Conservation (phyloP, 2,329 filamentous ascomycete genomes). For the Blastomyces parvus region DNA sequence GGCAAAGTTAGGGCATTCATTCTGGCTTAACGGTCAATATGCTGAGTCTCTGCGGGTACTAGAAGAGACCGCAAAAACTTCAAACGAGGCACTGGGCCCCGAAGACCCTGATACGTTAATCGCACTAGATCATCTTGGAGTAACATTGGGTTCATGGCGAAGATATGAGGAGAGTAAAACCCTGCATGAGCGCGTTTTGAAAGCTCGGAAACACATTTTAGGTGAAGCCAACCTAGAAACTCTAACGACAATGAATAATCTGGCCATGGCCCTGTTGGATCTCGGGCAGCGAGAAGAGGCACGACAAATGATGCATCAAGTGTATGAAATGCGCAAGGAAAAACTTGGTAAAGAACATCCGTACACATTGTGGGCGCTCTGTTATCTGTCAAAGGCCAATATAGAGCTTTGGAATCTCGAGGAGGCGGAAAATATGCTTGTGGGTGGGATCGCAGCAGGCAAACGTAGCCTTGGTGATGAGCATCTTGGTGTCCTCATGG, state of each 20-base stretch:
- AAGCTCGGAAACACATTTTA: conserved; percentile 16
- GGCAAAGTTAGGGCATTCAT: conserved; percentile 23
- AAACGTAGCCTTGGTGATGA: conserved; percentile 21
- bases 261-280: conserved; percentile 17
- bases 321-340: conserved; percentile 16
- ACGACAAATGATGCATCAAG: conserved; percentile 14
- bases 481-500: conserved; percentile 20
- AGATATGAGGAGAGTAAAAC: conserved; percentile 13
- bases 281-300: conserved; percentile 15
- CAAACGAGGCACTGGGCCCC: conserved; percentile 17
- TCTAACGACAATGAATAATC: conserved; percentile 17
- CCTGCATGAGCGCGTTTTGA: conserved; percentile 17
- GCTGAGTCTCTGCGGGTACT: conserved; percentile 18
- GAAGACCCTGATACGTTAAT: conserved; percentile 23
- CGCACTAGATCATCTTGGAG: conserved; percentile 15
- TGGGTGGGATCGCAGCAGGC: conserved; percentile 17
- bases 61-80: conserved; percentile 15
- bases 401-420: conserved; percentile 16
- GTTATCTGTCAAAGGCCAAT: conserved; percentile 24
- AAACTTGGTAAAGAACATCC: conserved; percentile 28
- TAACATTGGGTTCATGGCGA: conserved; percentile 11
- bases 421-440: conserved; percentile 18
- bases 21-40: conserved; percentile 15
- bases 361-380: conserved; percentile 27
- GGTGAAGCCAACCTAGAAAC: conserved; percentile 19